These are phyloP conservation scores for Peterozyma xylosa DNA, from an alignment of 805 yeast species.

Conservation along the genomic window DNA sequence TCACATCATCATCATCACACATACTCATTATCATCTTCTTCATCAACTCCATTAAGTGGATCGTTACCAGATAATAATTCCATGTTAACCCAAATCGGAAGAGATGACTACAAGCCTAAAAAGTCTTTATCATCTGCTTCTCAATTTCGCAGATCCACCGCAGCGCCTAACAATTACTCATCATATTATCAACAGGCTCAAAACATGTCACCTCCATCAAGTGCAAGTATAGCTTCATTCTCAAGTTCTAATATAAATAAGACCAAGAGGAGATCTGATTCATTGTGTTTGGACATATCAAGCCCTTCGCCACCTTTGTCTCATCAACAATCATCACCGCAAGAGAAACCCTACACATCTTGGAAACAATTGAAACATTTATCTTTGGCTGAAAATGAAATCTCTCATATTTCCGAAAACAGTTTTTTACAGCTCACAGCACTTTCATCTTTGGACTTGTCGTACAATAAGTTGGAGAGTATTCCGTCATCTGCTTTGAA, in stretches of 20 bases:
- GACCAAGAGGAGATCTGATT: slow-evolving; percentile 7
- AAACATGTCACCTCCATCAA: no score
- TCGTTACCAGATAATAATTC: slow-evolving; percentile 16
- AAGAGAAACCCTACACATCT: no score
- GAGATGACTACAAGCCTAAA: no score
- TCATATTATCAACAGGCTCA: no score
- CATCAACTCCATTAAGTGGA: slow-evolving; percentile 17
- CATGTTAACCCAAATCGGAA: no score
- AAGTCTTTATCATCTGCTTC: no score
- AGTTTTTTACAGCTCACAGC: slow-evolving; percentile 23
- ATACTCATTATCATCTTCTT: slow-evolving; percentile 3
- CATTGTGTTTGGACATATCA: slow-evolving; percentile 7
- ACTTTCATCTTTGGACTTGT: slow-evolving; percentile 41
- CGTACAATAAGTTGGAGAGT: slow-evolving; percentile 40
- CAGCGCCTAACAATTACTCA: no score
- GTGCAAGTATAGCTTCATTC: no score
- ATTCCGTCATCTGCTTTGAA: slow-evolving; percentile 45
- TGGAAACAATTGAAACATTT: slow-evolving; percentile 33
- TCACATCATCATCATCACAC: slow-evolving; percentile 5
- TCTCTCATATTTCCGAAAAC: slow-evolving; percentile 21
- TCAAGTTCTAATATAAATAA: no score
- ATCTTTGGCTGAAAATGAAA: slow-evolving; percentile 30
- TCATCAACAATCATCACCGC: slow-evolving; percentile 2
- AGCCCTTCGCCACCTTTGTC: neutral
- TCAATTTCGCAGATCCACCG: no score